Evolutionary conservation across 202 grass and related monocot genomes (phyloP).

Genomic region (Dendrocalamus latiflorus): DNA sequence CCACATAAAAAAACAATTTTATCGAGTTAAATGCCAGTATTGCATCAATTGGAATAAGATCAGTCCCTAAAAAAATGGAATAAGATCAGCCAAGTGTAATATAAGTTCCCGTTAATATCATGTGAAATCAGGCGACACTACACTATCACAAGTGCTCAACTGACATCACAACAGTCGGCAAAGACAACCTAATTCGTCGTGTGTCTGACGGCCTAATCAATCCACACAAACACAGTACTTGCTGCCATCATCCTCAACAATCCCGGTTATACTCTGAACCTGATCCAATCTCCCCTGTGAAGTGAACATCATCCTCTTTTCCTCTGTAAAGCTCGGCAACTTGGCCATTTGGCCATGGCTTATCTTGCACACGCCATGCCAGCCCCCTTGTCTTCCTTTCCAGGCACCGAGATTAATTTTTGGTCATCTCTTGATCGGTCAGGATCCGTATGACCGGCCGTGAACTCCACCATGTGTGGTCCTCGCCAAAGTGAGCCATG

Average conservation of each 20-base stretch:
- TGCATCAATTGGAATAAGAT: not conserved
- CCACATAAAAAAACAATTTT: not conserved
- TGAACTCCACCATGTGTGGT: not conserved
- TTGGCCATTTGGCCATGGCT: not conserved
- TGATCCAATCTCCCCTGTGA: not conserved
- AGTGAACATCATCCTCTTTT: not conserved
- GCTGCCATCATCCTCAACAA: not conserved
- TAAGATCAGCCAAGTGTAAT: not conserved
- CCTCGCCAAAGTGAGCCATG: not conserved
- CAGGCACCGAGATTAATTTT: not conserved
- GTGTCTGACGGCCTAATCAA: not conserved
- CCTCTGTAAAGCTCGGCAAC: not conserved
- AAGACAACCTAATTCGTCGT: no score
- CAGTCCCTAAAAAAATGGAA: not conserved
- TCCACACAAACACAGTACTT: not conserved
- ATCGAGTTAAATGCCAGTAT: not conserved
- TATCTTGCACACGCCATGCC: not conserved
- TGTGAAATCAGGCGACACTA: not conserved
- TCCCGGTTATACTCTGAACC: not conserved
- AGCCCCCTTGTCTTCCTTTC: not conserved
- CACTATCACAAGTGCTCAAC: not conserved
- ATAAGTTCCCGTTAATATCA: not conserved
- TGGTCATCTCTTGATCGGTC: not conserved
- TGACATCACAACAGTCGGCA: not conserved
- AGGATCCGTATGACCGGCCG: not conserved